Conservation (phyloP, 2,329 filamentous ascomycete genomes). For the Elsinoe ampelina region DNA sequence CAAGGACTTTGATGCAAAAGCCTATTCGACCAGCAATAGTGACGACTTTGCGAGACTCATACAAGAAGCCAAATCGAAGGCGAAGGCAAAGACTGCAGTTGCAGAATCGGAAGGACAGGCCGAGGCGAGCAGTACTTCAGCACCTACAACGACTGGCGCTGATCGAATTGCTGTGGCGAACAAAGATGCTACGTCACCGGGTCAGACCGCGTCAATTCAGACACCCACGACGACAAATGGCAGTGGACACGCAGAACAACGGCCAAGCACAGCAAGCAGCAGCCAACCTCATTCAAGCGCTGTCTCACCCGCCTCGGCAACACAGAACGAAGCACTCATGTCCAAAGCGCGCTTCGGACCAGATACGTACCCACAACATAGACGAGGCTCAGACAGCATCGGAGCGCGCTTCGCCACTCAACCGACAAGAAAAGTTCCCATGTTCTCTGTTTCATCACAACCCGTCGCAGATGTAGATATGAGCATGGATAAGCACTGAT, state of each 20-base stretch:
- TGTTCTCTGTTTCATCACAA: constrained; percentile 35
- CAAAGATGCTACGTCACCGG: not conserved
- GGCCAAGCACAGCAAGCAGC: not conserved
- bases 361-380: not conserved
- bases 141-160: constrained; percentile 21
- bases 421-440: constrained; percentile 29
- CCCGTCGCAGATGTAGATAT: constrained; percentile 32
- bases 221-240: not conserved
- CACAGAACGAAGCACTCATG: constrained; percentile 1
- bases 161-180: constrained; percentile 17
- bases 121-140: constrained; percentile 15
- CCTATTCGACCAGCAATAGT: constrained; percentile 65
- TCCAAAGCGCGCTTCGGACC: not conserved
- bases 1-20: constrained; percentile 77
- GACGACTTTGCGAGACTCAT: constrained; percentile 72
- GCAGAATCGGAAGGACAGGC: no score
- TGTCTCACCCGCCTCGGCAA: not conserved
- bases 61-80: constrained; percentile 56
- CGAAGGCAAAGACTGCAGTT: constrained; percentile 19
- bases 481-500: not conserved
- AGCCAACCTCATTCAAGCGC: not conserved
- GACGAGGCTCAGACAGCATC: constrained; percentile 18
- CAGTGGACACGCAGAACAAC: constrained; percentile 14
- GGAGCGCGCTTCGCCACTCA: constrained; percentile 19
- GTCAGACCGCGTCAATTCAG: not conserved